These are phyloP conservation scores for Melanogaster broomeanus DNA, from an alignment of 768 basidiomycete species.

Conservation along the genomic window DNA sequence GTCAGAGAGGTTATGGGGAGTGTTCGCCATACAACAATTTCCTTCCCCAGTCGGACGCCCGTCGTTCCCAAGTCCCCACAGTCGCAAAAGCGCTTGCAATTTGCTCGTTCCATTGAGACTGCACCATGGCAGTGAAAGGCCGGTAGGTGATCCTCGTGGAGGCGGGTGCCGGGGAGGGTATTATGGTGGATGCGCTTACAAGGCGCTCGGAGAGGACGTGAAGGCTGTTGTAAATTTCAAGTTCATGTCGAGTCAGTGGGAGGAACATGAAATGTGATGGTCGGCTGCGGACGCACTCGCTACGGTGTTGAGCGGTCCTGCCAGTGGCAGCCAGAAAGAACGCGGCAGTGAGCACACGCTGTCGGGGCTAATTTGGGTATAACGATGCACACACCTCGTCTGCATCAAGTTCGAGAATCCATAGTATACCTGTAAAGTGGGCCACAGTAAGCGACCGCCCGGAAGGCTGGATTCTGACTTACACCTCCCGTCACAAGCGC, in stretches of 20 bases:
- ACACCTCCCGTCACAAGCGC: slow-evolving; percentile 70
- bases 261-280: background rate
- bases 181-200: slow-evolving; percentile 45
- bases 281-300: slow-evolving; percentile 46
- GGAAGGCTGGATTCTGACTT: slow-evolving; percentile 12
- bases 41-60: slow-evolving; percentile 47
- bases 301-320: slow-evolving; percentile 56
- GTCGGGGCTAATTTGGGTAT: background rate
- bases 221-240: slow-evolving; percentile 42
- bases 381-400: slow-evolving; percentile 42
- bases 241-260: background rate
- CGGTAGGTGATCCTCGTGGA: slow-evolving; percentile 50
- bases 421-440: slow-evolving; percentile 56
- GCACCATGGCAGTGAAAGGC: slow-evolving; percentile 48
- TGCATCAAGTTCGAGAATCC: slow-evolving; percentile 69
- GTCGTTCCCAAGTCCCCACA: slow-evolving; percentile 47
- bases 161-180: slow-evolving; percentile 56
- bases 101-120: slow-evolving; percentile 62
- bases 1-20: background rate
- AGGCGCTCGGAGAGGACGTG: slow-evolving; percentile 53
- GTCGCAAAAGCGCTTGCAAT: slow-evolving; percentile 47
- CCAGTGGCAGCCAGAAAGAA: too few relatives aligned
- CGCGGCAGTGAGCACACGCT: slow-evolving; percentile 2
- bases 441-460: background rate
- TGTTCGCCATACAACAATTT: slow-evolving; percentile 44